A percentile compares a stretch with the other conserved stretches of the same genome.
Evolutionary conservation across 192 early-diverging fungal species (phyloP).

Genomic region (Coemansia asiatica): DNA sequence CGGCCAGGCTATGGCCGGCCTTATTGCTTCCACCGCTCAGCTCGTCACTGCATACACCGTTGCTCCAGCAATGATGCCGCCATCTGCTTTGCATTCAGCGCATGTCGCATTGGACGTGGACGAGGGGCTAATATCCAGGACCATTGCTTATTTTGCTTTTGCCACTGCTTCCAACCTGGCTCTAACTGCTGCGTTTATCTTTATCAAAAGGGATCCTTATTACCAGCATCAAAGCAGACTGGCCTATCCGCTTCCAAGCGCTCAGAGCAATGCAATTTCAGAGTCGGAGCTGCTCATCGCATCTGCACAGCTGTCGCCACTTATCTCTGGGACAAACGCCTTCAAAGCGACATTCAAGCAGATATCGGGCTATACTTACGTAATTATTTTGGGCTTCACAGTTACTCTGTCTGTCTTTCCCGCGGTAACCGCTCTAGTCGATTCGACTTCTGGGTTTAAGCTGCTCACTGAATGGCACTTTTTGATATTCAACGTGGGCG

Average conservation of each 20-base stretch:
- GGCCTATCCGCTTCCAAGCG: slow-evolving; percentile 9
- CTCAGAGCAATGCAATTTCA: slow-evolving; percentile 3
- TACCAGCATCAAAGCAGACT: slow-evolving; percentile 45
- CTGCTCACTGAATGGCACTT: slow-evolving; percentile 63
- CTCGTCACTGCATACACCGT: slow-evolving; percentile 59
- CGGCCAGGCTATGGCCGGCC: slow-evolving; percentile 64
- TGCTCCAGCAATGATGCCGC: slow-evolving; percentile 13
- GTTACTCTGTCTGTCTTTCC: slow-evolving; percentile 75
- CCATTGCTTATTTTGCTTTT: slow-evolving; percentile 52
- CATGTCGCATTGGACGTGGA: neutral
- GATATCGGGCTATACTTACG: slow-evolving; percentile 54
- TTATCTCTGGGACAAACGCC: slow-evolving; percentile 10
- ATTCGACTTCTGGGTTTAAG: slow-evolving; percentile 43
- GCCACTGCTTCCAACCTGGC: slow-evolving; percentile 33
- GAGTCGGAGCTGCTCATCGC: slow-evolving; percentile 33
- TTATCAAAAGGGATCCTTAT: slow-evolving; percentile 33
- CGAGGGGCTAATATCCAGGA: slow-evolving; percentile 26
- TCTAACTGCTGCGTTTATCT: slow-evolving; percentile 33
- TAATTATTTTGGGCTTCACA: slow-evolving; percentile 61
- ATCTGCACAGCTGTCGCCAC: neutral
- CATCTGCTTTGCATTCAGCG: neutral
- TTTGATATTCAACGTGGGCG: slow-evolving; percentile 69
- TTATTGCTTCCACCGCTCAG: slow-evolving; percentile 65
- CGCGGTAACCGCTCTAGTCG: slow-evolving; percentile 70
- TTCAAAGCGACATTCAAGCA: slow-evolving; percentile 43